A percentile compares a stretch with the other conserved stretches of the same genome.
Evolutionary conservation across 129 eudicot species (phyloP).

Genomic region (Lactuca saligna): DNA sequence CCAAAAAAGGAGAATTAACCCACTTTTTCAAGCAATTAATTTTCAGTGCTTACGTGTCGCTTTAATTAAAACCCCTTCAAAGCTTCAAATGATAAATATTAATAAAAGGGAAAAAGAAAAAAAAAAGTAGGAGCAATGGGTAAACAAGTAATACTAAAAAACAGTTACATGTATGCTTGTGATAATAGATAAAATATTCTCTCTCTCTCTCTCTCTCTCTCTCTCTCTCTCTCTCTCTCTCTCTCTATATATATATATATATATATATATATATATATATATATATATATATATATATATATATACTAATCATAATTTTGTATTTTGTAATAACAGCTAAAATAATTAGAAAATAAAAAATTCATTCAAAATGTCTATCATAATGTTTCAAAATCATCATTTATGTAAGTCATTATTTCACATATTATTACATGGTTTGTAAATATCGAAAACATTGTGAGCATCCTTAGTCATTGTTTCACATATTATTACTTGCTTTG

Average conservation of each 20-base stretch:
- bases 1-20: constrained; percentile 15
- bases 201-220: too few species aligned
- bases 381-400: neutral
- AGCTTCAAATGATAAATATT: neutral
- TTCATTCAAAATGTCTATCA: neutral
- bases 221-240: too few species aligned
- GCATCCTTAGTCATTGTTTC: too few species aligned
- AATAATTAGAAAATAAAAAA: too few species aligned
- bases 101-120: neutral
- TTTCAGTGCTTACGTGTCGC: constrained; percentile 28
- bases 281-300: too few species aligned
- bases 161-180: neutral
- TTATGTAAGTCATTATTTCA: neutral
- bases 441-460: too few species aligned
- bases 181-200: neutral
- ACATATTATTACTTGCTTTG: too few species aligned
- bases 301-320: neutral
- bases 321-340: neutral
- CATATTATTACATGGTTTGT: neutral
- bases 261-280: too few species aligned
- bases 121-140: neutral
- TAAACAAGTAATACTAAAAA: neutral
- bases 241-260: too few species aligned
- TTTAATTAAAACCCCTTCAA: constrained; percentile 15
- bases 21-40: constrained; percentile 34